Percentiles rank a stretch among this genome's conserved stretches.
These are phyloP conservation scores for Ogataea nitratoaversa DNA, from an alignment of 805 yeast species.

Conservation along the genomic window DNA sequence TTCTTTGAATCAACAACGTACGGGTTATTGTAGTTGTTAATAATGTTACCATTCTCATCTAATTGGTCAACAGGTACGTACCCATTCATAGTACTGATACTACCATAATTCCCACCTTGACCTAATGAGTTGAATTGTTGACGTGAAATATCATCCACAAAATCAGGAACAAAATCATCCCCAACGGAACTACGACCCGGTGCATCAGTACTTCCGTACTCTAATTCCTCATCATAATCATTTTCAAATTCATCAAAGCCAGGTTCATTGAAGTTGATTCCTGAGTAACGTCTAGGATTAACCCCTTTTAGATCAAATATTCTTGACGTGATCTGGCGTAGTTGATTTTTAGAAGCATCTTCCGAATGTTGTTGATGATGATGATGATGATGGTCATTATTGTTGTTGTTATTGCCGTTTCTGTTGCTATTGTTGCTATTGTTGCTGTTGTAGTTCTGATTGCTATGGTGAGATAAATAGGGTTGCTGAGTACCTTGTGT, in stretches of 20 bases:
- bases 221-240: constrained; percentile 34
- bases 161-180: constrained; percentile 23
- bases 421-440: constrained; percentile 1
- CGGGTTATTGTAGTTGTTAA: constrained; percentile 2
- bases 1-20: constrained; percentile 13
- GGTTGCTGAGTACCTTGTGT: neutral
- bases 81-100: constrained; percentile 10
- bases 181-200: constrained; percentile 5
- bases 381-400: neutral
- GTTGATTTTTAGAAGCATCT: constrained; percentile 16
- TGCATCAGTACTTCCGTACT: neutral
- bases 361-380: neutral
- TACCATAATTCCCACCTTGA: constrained; percentile 14
- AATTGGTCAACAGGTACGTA: constrained; percentile 5
- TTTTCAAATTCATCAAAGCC: constrained; percentile 53
- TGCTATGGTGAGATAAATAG: neutral
- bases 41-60: neutral
- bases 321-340: constrained; percentile 61
- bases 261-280: constrained; percentile 32
- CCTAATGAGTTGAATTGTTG: constrained; percentile 10
- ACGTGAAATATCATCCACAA: constrained; percentile 23
- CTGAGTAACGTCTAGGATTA: constrained; percentile 68
- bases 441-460: constrained; percentile 1
- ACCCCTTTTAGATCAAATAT: constrained; percentile 70
- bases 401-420: neutral